phyloP scores from a whole-genome alignment of 2,329 filamentous ascomycete genomes.

The Myrmaecium sp. region DNA sequence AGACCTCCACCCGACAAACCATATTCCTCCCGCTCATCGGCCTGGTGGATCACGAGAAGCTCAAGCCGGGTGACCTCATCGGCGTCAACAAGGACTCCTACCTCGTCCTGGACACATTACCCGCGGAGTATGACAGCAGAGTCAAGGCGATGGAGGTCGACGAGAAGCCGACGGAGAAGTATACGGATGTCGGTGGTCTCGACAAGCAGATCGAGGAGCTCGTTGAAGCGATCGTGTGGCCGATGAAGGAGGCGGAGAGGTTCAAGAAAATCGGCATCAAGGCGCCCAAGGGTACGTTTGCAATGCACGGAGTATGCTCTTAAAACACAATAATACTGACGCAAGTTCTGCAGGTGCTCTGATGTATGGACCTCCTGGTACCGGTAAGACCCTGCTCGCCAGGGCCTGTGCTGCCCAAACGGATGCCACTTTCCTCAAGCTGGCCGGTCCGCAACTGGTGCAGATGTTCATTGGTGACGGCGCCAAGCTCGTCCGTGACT shows the following conservation, averaged over 20 bases:
- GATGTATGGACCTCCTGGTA: constrained; percentile 92
- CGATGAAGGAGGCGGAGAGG: constrained; percentile 97
- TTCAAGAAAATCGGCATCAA: constrained; percentile 99
- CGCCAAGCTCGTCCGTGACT: constrained; percentile 92
- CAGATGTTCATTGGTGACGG: constrained; percentile 99
- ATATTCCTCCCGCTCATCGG: constrained; percentile 97
- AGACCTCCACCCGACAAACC: constrained; percentile 94
- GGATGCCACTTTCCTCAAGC: constrained; percentile 95
- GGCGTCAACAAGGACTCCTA: constrained; percentile 99
- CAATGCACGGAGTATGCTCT: not conserved
- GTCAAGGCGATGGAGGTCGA: constrained; percentile 99
- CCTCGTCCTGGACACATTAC: constrained; percentile 86
- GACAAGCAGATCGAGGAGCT: constrained; percentile 99
- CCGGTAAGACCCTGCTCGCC: constrained; percentile 80
- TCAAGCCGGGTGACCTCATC: constrained; percentile 92
- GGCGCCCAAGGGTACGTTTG: constrained; percentile 72
- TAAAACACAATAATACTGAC: not conserved
- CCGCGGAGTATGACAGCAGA: constrained; percentile 94
- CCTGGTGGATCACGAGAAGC: constrained; percentile 82
- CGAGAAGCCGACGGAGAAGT: constrained; percentile 98
- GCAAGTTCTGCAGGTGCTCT: constrained; percentile 50
- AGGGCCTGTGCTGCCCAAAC: constrained; percentile 95
- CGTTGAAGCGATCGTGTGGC: constrained; percentile 96
- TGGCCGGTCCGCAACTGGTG: constrained; percentile 90
- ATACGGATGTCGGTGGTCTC: constrained; percentile 89